A percentile compares a stretch with the other conserved stretches of the same genome.
Conservation (phyloP, 371 early-diverging fungal species). For the Circinella minor region DNA sequence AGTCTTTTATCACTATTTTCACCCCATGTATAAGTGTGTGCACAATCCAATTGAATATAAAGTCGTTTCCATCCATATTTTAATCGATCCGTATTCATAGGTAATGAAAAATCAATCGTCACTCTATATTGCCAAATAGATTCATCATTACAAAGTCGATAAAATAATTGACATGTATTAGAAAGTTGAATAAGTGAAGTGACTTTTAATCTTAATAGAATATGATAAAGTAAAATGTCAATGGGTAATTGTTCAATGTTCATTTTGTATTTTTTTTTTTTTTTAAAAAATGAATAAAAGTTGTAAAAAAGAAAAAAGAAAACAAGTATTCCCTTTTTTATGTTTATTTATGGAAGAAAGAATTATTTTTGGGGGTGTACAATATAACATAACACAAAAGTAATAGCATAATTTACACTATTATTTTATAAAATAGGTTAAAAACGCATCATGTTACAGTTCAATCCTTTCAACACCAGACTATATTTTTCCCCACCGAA, state of each 20-base stretch:
- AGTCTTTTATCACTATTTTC: constrained; percentile 37
- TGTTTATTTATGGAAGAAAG: no score
- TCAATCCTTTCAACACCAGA: no score
- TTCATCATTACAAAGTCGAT: constrained; percentile 37
- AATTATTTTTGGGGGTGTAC: no score
- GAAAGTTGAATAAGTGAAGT: constrained; percentile 23
- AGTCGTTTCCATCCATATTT: constrained; percentile 38
- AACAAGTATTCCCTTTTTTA: background rate
- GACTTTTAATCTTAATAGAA: constrained; percentile 28
- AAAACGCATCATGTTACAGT: no score
- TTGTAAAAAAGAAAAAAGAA: background rate
- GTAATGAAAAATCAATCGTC: constrained; percentile 34
- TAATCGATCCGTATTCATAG: constrained; percentile 20
- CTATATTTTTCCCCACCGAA: no score
- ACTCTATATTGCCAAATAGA: constrained; percentile 39
- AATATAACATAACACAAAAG: no score
- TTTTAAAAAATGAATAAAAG: background rate
- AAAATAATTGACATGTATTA: constrained; percentile 27
- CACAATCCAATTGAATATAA: constrained; percentile 29
- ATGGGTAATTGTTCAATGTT: constrained; percentile 17
- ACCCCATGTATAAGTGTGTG: constrained; percentile 45
- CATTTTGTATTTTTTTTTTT: no score
- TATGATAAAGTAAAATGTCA: constrained; percentile 28
- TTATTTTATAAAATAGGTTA: no score
- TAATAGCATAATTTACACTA: no score